Percentiles rank a stretch among this genome's conserved stretches.
phyloP scores from a whole-genome alignment of 2,329 filamentous ascomycete genomes.

The Talaromyces sp. region DNA sequence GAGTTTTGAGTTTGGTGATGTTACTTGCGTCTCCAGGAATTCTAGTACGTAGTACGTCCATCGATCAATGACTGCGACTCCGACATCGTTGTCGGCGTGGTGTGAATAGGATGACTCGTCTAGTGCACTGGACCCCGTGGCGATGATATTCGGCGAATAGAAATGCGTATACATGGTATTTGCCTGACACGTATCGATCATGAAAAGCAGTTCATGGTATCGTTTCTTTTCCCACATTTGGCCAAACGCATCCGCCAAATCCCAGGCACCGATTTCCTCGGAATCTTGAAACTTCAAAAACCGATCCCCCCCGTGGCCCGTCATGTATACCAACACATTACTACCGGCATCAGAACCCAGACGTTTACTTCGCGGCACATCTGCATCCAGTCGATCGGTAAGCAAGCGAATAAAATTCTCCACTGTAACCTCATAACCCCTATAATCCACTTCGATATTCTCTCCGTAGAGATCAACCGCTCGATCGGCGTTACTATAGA shows the following conservation, averaged over 20 bases:
- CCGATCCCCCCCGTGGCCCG: constrained; percentile 93
- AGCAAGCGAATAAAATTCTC: constrained; percentile 96
- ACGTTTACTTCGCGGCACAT: constrained; percentile 91
- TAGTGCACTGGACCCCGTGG: constrained; percentile 91
- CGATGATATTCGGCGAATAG: constrained; percentile 96
- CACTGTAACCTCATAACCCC: constrained; percentile 96
- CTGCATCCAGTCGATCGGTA: constrained; percentile 88
- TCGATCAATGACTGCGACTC: constrained; percentile 94
- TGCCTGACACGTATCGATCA: constrained; percentile 99
- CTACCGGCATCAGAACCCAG: constrained; percentile 90
- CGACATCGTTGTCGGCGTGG: constrained; percentile 96
- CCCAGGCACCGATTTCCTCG: constrained; percentile 94
- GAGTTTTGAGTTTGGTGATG: constrained; percentile 78
- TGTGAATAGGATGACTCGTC: constrained; percentile 97
- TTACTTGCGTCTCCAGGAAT: constrained; percentile 86
- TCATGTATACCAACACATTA: constrained; percentile 99
- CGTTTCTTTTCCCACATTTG: constrained; percentile 99
- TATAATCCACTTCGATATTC: constrained; percentile 98
- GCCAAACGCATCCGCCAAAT: constrained; percentile 93
- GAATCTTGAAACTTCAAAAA: constrained; percentile 98
- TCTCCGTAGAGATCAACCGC: constrained; percentile 95
- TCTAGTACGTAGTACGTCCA: constrained; percentile 99
- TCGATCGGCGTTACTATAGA: constrained; percentile 96
- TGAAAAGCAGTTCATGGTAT: constrained; percentile 97
- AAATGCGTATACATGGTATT: constrained; percentile 99